A percentile compares a stretch with the other conserved stretches of the same genome.
These are phyloP conservation scores for Hericium coralloides DNA, from an alignment of 768 basidiomycete genomes.

Conservation along the genomic window DNA sequence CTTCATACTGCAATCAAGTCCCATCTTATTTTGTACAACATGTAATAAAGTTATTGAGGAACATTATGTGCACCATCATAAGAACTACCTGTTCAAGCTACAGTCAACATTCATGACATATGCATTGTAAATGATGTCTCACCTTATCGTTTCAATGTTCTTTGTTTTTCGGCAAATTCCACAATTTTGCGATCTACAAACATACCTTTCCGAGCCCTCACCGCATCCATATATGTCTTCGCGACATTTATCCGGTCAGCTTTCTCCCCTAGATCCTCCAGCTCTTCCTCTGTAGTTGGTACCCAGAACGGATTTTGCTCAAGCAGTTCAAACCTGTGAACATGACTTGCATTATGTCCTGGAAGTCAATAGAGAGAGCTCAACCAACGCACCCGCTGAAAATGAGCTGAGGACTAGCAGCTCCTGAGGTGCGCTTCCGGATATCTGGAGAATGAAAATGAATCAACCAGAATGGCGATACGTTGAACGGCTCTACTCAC, in stretches of 20 bases:
- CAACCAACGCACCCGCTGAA: conserved; percentile 83
- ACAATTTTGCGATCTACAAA: conserved; percentile 94
- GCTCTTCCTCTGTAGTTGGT: conserved; percentile 91
- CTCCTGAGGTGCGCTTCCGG: conserved; percentile 91
- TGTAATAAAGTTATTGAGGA: too few species aligned
- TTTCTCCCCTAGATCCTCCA: conserved; percentile 96
- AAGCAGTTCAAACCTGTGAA: conserved; percentile 77
- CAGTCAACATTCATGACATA: too few species aligned
- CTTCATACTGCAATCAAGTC: too few species aligned
- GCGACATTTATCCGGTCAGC: conserved; percentile 92
- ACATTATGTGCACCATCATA: too few species aligned
- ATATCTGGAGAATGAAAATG: conserved; percentile 56
- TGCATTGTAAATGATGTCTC: neutral
- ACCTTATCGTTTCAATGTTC: conserved; percentile 57
- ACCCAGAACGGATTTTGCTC: conserved; percentile 98
- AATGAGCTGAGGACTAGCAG: conserved; percentile 93
- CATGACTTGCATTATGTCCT: neutral
- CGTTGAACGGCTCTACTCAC: conserved; percentile 33
- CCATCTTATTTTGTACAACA: too few species aligned
- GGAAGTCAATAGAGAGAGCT: neutral
- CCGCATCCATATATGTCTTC: conserved; percentile 84
- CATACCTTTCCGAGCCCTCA: conserved; percentile 89
- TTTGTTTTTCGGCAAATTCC: conserved; percentile 94
- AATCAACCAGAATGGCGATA: neutral
- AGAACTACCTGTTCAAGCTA: too few species aligned